Evolutionary conservation across 2,329 filamentous ascomycete species (phyloP), one percentile per base, ranked within the genome.

Genomic region (Emmonsiellopsis sp.): DNA sequence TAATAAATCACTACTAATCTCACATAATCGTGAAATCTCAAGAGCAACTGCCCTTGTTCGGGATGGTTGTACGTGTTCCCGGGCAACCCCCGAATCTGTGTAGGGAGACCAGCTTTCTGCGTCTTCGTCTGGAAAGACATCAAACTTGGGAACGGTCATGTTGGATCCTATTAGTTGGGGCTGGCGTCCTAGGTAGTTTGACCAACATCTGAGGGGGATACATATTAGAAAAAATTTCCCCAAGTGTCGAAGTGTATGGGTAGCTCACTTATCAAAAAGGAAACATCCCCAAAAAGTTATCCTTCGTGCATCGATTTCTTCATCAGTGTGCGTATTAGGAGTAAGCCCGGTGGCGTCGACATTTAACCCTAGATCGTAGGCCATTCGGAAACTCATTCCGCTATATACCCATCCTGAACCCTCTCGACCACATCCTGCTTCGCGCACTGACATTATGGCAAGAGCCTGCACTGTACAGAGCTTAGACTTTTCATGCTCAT

Each of bases 261-360:
- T 36, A 42, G 64, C 75, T 58, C 63, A 82, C 77, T 96, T 97
- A 74, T 98, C 93, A 67, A 97, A 95, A n/a, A 95, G 73, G 69
- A 93, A 97, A 67, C 91, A 96, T 6, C 93, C 93, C 93, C 93
- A 97, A 65, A 96, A 97, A 0, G 93, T 97, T 42, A 97, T 85
- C 51, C 88, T 80, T 40, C 93, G 79, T 2, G 90, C 91, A 70
- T 98, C 93, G 40, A 94, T 81, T 68, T 96, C 92, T 46, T 87
- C 80, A 54, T 95, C 88, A 56, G 84, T 83, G 59, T 92, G 77
- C 54, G 79, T 80, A n/a, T 74, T 76, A 6, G 73, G 71, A 6
- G 80, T 78, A 55, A 88, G 78, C 7, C 82, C 82, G 14, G 82
- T 81, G 1, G 86, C 81, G 63, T 95, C 87, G 14, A 96, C 81